Conservation (phyloP, 2,329 filamentous ascomycete species). For the Metarhizium rileyi region DNA sequence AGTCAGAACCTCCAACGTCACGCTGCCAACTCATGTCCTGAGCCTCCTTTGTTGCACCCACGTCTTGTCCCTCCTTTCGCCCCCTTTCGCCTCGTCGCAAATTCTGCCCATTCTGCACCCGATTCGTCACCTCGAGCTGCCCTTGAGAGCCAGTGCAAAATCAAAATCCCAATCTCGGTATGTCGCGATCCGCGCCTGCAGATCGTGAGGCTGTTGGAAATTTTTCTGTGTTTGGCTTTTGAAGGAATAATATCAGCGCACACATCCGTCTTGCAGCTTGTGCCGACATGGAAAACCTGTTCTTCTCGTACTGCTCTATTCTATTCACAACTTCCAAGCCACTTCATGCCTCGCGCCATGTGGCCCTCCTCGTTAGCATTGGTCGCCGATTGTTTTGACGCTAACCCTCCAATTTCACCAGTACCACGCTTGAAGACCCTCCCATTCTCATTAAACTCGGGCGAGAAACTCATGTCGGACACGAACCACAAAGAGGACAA, state of each 20-base stretch:
- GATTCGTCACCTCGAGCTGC: neutral
- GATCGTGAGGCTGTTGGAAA: neutral
- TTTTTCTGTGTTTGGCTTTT: neutral
- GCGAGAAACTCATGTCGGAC: slow-evolving; percentile 5
- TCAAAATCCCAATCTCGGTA: neutral
- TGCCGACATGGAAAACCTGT: too few relatives aligned
- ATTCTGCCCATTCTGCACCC: neutral
- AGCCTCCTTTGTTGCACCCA: neutral
- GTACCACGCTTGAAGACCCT: too few relatives aligned
- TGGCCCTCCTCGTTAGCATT: too few relatives aligned
- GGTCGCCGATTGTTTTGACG: too few relatives aligned
- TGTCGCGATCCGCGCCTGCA: neutral
- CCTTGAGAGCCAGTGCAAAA: neutral
- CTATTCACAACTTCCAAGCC: too few relatives aligned
- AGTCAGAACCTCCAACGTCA: neutral
- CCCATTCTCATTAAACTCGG: neutral
- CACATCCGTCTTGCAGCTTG: too few relatives aligned
- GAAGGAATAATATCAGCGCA: too few relatives aligned
- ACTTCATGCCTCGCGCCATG: too few relatives aligned
- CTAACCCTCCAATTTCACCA: too few relatives aligned
- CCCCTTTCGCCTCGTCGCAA: neutral
- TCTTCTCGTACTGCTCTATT: too few relatives aligned
- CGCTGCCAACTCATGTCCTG: neutral
- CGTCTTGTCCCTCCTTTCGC: neutral
- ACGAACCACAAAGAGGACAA: slow-evolving; percentile 5